These are phyloP conservation scores for Vitellaria paradoxa DNA, from an alignment of 179 eudicot genomes.

Conservation along the genomic window DNA sequence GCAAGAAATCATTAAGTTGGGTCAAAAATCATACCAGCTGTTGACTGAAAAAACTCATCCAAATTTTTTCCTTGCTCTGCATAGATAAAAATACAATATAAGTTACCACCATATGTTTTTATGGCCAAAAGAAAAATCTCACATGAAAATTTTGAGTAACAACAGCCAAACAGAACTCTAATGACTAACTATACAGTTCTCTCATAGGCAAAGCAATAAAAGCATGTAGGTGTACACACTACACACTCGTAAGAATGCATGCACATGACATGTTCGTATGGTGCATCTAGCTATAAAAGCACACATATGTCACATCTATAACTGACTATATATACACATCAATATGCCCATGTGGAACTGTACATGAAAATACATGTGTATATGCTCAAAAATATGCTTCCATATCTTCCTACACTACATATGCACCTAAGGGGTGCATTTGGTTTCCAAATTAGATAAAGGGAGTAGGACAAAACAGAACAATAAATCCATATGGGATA, in stretches of 20 bases:
- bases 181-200: background rate
- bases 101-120: background rate
- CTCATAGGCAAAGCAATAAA: too few relatives aligned
- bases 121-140: background rate
- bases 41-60: conserved; percentile 93
- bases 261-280: too few relatives aligned
- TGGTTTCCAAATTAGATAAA: too few relatives aligned
- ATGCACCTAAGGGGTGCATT: background rate
- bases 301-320: background rate
- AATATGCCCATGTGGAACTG: background rate
- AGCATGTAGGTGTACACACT: too few relatives aligned
- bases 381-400: background rate
- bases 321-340: background rate
- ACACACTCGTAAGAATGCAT: too few relatives aligned
- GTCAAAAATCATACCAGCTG: conserved; percentile 57
- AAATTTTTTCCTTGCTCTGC: conserved; percentile 91
- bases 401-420: background rate
- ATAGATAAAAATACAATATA: conserved; percentile 18
- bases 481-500: too few relatives aligned
- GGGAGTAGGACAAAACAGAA: too few relatives aligned
- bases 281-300: background rate
- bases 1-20: background rate
- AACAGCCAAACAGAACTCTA: background rate
- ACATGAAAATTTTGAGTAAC: background rate
- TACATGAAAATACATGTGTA: background rate